Evolutionary conservation across 495 filamentous ascomycete species (phyloP), one percentile per base, ranked within the genome.

Genomic region (Aspergillus wentii): DNA sequence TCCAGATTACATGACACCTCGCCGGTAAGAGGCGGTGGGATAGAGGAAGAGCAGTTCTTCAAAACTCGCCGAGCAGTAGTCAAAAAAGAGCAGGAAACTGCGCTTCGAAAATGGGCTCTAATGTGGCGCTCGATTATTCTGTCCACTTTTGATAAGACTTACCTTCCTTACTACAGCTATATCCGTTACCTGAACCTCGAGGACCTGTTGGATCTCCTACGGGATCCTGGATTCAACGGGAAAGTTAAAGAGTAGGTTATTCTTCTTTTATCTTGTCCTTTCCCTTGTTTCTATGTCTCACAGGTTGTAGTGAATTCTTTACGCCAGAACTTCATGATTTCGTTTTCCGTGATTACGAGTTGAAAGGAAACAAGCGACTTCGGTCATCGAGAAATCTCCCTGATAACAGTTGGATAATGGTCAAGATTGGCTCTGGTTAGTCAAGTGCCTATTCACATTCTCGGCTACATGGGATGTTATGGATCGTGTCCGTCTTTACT

Each of bases 51-150:
- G 21, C 50, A 57, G 22, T 52, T 59, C 17, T 51, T 64, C 43
- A 51, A 28, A 43, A 43, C 41, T 30, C 49, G 48, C 37, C 49
- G 38, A 46, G 40, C 29, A 22, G 41, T 30, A 16, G 5, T 30
- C 6, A 36, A 21, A 26, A 32, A 34, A 17, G 32, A 56, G 26
- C 48, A 55, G 18, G 38, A 49, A 21, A 33, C 44, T 22, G 42
- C 51, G 31, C 47, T 48, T 40, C 48, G 54, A 35, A 73, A 72
- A 56, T 81, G 78, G 68, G 69, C 78, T 10, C 64, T 75, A 4
- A 59, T 85, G 22, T 89, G 86, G 86, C 70, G 74, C 22, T 80
- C 80, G 5, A 74, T 88, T 33, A 73, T 85, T 36, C 60, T 78
- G 5, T 89, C 85, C 2, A 79, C 79, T 41, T 36, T 83, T 19